A percentile compares a stretch with the other conserved stretches of the same genome.
Conservation (phyloP, 139 green algal species). For the Haematococcus sp. region DNA sequence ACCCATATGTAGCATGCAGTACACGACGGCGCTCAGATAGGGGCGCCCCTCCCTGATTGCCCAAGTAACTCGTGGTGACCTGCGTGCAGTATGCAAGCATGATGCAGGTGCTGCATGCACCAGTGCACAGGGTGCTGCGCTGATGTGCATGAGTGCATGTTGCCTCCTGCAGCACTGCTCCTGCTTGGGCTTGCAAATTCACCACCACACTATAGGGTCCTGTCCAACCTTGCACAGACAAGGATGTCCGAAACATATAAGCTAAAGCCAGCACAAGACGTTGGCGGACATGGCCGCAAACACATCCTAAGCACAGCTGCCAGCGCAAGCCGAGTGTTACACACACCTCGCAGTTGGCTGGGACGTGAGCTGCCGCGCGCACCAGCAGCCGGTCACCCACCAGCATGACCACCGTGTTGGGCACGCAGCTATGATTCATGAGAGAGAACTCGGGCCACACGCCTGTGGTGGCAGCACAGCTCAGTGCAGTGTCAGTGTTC, state of each 20-base stretch:
- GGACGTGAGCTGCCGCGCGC: neutral
- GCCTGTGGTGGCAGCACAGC: constrained; percentile 14
- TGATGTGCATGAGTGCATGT: no score
- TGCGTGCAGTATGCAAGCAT: neutral
- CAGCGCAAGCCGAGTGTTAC: neutral
- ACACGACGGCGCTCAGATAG: neutral
- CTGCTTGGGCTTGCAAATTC: neutral
- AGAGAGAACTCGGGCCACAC: constrained; percentile 40
- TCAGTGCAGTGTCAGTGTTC: neutral
- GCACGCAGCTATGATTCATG: constrained; percentile 35
- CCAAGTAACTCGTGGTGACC: neutral
- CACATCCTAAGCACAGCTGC: no score
- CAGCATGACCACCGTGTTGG: constrained; percentile 22
- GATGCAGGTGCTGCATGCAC: neutral
- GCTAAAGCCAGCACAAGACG: no score
- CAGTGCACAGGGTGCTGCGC: neutral
- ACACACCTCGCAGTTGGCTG: neutral
- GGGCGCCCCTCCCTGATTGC: neutral
- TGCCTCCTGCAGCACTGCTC: neutral
- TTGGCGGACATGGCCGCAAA: no score
- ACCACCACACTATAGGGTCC: no score
- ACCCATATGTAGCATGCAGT: neutral
- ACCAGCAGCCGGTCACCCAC: constrained; percentile 27
- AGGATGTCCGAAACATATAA: no score
- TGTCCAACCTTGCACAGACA: no score